Conservation (phyloP, 306 rosid species). For the Lablab purpureus region DNA sequence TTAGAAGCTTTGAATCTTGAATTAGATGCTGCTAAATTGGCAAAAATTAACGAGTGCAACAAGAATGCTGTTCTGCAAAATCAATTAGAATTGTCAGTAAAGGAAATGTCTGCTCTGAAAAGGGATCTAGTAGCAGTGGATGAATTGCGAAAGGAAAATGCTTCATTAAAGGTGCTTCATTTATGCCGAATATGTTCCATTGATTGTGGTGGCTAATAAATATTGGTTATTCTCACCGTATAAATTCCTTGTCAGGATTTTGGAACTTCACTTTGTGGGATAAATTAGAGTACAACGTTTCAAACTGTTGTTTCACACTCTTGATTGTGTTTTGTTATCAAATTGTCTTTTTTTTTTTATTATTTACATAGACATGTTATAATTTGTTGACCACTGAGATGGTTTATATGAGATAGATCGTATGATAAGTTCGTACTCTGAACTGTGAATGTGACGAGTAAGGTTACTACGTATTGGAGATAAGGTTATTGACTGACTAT, state of each 20-base stretch:
- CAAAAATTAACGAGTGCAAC: constrained; percentile 91
- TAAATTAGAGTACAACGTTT: neutral
- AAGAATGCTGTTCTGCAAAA: constrained; percentile 89
- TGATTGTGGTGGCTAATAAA: constrained; percentile 12
- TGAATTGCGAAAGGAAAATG: constrained; percentile 82
- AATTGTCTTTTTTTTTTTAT: neutral
- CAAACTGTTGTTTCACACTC: constrained; percentile 15
- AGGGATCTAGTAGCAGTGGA: constrained; percentile 75
- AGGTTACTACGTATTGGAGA: constrained; percentile 19
- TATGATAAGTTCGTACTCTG: neutral
- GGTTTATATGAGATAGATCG: constrained; percentile 13
- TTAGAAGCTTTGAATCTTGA: constrained; percentile 80
- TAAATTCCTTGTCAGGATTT: constrained; percentile 21
- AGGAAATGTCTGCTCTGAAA: constrained; percentile 81
- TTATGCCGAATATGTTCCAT: constrained; percentile 21
- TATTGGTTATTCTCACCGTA: constrained; percentile 6
- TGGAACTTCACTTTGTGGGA: constrained; percentile 7
- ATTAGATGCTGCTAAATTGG: constrained; percentile 87
- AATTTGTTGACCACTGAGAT: neutral
- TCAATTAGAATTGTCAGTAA: constrained; percentile 77
- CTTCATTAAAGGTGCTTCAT: constrained; percentile 68
- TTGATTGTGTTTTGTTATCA: constrained; percentile 9
- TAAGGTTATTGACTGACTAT: neutral
- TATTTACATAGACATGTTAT: neutral
- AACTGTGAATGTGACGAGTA: neutral